A percentile compares a stretch with the other conserved stretches of the same genome.
Evolutionary conservation across 1,284 basidiomycete genomes (phyloP).

Genomic region (Paramarasmius palmivorus): DNA sequence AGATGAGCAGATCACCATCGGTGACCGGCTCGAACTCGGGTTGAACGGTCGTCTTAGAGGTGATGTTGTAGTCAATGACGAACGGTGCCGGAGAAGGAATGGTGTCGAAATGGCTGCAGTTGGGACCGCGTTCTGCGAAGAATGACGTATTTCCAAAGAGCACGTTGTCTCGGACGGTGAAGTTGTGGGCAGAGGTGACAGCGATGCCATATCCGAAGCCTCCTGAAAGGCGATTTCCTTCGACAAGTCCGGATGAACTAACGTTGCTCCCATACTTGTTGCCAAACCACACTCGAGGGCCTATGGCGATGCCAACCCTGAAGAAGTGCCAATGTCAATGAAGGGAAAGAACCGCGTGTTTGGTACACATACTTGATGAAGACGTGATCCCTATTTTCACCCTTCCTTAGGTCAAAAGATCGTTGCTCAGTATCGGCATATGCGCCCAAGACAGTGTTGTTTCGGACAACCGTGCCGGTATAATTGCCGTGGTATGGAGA

Average conservation of each 20-base stretch:
- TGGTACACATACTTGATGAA: conserved; percentile 63
- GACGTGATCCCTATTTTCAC: conserved; percentile 57
- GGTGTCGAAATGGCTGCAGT: conserved; percentile 42
- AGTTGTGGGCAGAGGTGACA: conserved; percentile 63
- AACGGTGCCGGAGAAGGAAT: conserved; percentile 48
- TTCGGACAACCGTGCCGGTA: conserved; percentile 63
- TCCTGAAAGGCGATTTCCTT: conserved; percentile 46
- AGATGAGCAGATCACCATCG: conserved; percentile 43
- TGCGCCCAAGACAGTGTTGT: conserved; percentile 72
- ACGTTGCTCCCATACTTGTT: no score
- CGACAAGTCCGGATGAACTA: no score
- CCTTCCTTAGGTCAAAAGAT: conserved; percentile 40
- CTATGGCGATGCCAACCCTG: no score
- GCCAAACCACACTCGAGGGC: no score
- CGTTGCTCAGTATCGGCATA: conserved; percentile 53
- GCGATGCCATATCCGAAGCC: conserved; percentile 75
- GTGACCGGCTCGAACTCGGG: conserved; percentile 22
- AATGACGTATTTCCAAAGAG: conserved; percentile 76
- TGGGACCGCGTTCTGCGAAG: conserved; percentile 69
- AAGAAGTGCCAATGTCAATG: no score
- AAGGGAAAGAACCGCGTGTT: no score
- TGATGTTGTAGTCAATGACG: conserved; percentile 51
- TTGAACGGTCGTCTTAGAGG: conserved; percentile 42
- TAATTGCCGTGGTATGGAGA: conserved; percentile 75
- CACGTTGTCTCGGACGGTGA: conserved; percentile 60